Base-by-base conservation (phyloP, 2,329 filamentous ascomycete species). In the Cladorrhinum sp. region DNA sequence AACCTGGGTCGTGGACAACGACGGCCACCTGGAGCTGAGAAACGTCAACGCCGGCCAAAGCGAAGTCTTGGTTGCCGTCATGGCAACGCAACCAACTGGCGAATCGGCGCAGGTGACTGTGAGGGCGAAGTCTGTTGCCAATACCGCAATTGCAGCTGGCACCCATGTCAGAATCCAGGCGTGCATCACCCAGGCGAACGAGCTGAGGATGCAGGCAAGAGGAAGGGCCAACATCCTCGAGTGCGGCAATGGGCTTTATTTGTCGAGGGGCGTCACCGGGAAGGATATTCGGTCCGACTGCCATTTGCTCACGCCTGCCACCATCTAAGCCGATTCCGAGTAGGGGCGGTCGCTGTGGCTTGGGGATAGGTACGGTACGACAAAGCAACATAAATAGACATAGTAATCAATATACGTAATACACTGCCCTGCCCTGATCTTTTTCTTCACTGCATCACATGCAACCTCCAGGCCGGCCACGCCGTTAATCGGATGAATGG, bases 21-120 rank as follows among this genome's bases (percentile, higher is more conserved):
- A 54, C 53, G 60, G 60, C 48, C 49, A 48, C 30, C 57, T 62
- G 3, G 48, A 57, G 53, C 53, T 36, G 1, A 20, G n/a, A 21
- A 23, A 56, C 54, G 28, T 14, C 26, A 16, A 6, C 42, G 18
- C 2, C 10, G n/a, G 3, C 42, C 20, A 36, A 18, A 50, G 23
- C 55, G 42, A 16, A 18, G 21, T 30, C 54, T 23, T 36, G 55
- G 55, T 50, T 14, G 3, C 42, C 14, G 36, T 42, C 12, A n/a
- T 42, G 36, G 10, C 36, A 16, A n/a, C 36, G 7, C 4, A 3
- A n/a, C 14, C n/a, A n/a, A 42, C 36, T n/a, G 36, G n/a, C 7
- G 36, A 42, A 4, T 42, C 36, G 6, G 36, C 36, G n/a, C 36
- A 42, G 36, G 36, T 42, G 6, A 42, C 14, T n/a, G 10, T 42